Percentiles rank a stretch among this genome's conserved stretches.
Evolutionary conservation across 78 protist species (phyloP).

Genomic region (Tieghemostelium lacteum): DNA sequence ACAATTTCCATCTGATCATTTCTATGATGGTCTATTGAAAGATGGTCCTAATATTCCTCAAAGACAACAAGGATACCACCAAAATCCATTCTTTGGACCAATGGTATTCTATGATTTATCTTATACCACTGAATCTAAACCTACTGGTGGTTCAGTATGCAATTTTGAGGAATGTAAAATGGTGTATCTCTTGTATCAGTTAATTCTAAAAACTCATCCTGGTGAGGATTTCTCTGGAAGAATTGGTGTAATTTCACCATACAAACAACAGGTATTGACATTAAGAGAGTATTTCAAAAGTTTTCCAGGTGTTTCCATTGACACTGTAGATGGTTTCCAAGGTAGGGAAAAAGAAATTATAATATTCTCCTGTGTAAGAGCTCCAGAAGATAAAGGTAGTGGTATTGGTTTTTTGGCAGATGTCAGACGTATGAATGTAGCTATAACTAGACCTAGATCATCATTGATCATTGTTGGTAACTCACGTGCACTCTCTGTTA

Average conservation of each 20-base stretch:
- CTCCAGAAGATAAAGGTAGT: constrained; percentile 45
- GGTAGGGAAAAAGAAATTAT: constrained; percentile 83
- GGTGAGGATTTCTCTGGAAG: constrained; percentile 49
- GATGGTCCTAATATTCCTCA: constrained; percentile 75
- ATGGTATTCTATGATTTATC: constrained; percentile 10
- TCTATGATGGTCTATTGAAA: constrained; percentile 82
- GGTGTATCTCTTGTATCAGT: constrained; percentile 41
- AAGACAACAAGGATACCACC: constrained; percentile 34
- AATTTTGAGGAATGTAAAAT: constrained; percentile 49
- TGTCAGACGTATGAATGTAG: constrained; percentile 82
- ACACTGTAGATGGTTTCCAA: constrained; percentile 92
- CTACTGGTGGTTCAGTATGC: constrained; percentile 63
- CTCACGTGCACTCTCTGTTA: constrained; percentile 15
- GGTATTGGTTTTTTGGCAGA: constrained; percentile 81
- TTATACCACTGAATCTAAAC: constrained; percentile 32
- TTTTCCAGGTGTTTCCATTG: constrained; percentile 56
- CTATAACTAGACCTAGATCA: constrained; percentile 71
- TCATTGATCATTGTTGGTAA: constrained; percentile 84
- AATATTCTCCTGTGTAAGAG: constrained; percentile 89
- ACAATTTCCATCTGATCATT: constrained; percentile 85
- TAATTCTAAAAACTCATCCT: constrained; percentile 33
- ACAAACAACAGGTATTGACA: constrained; percentile 80
- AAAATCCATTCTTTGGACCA: constrained; percentile 60
- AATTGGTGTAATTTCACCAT: constrained; percentile 93
- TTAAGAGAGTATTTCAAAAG: constrained; percentile 51